Percentiles rank a stretch among this genome's conserved stretches.
These are phyloP conservation scores for Podila clonocystis DNA, from an alignment of 192 early-diverging fungal genomes.

Conservation along the genomic window DNA sequence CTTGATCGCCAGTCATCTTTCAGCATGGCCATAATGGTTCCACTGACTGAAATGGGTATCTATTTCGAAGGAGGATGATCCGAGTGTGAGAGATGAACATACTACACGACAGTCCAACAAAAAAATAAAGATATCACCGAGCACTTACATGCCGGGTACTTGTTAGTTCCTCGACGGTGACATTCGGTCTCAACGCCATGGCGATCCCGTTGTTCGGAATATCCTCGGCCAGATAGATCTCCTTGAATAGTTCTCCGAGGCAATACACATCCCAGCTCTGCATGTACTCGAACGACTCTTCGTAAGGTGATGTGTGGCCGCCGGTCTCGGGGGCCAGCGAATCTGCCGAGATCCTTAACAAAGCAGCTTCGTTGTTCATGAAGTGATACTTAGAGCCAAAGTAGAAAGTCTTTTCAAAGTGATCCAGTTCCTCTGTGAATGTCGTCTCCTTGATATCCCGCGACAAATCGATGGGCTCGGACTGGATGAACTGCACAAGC, in stretches of 20 bases:
- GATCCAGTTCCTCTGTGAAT: slow-evolving; percentile 60
- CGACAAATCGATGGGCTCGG: slow-evolving; percentile 60
- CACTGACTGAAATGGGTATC: slow-evolving; percentile 59
- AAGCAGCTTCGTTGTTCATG: slow-evolving; percentile 33
- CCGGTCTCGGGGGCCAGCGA: neutral
- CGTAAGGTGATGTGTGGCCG: neutral
- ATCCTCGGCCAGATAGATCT: slow-evolving; percentile 54
- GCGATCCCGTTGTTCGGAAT: slow-evolving; percentile 43
- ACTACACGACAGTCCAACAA: too few relatives aligned
- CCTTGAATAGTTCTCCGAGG: slow-evolving; percentile 57
- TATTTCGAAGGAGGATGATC: slow-evolving; percentile 14
- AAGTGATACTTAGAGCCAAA: slow-evolving; percentile 61
- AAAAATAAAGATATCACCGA: neutral
- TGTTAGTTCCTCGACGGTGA: slow-evolving; percentile 19
- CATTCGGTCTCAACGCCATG: slow-evolving; percentile 18
- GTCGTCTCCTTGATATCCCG: slow-evolving; percentile 45
- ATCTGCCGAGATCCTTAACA: slow-evolving; percentile 12
- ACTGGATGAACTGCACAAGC: slow-evolving; percentile 47
- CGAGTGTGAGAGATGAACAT: neutral
- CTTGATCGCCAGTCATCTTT: slow-evolving; percentile 56
- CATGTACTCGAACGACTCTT: slow-evolving; percentile 54
- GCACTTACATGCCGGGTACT: slow-evolving; percentile 21
- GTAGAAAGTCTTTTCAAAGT: slow-evolving; percentile 60
- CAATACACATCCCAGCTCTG: slow-evolving; percentile 64
- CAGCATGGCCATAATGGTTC: slow-evolving; percentile 53